Base-by-base conservation (phyloP, 2,329 filamentous ascomycete species). In the Tolypocladium album region DNA sequence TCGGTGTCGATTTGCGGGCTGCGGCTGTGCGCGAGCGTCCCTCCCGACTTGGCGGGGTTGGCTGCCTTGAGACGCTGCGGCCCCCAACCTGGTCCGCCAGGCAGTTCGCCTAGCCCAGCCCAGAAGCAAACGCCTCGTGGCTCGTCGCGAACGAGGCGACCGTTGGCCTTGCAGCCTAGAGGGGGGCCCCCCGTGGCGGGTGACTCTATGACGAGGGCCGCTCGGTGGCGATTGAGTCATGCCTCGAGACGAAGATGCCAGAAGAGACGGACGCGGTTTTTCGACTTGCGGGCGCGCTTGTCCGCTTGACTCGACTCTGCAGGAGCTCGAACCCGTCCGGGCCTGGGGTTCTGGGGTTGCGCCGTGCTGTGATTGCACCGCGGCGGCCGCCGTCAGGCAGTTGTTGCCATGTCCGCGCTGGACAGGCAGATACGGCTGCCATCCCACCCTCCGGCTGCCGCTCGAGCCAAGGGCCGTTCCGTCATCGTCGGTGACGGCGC, bases 51-150 rank as follows among this genome's bases (percentile, higher is more conserved):
- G 27, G 27, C 27, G 3, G 27, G 43, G n/a, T 13, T 31, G 36
- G 57, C 34, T 59, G 39, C 45, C 57, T 53, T 42, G 47, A 3
- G 50, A 13, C 34, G 31, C 43, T 17, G 2, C 34, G 36, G 36
- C 47, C 40, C 55, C 43, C 55, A 60, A 43, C 42, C 40, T 31
- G 34, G 43, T 47, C 39, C 56, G 59, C 40, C 59, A 60, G 56
- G 56, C 59, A 50, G 56, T 60, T 45, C 39, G 59, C 56, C 59
- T 22, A 20, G 55, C 39, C 45, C 45, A 50, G 45, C 45, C 45
- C 34, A 11, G 34, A 6, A 36, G 34, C 34, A 36, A 36, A 36
- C 45, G 15, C 40, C 27, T 7, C 13, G 50, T 36, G 31, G 50
- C 47, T 53, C 31, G 9, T 38, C 39, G 40, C 36, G 38, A 27